Base-by-base conservation (phyloP, 768 basidiomycete genomes). In the Tulasnella sp. region DNA sequence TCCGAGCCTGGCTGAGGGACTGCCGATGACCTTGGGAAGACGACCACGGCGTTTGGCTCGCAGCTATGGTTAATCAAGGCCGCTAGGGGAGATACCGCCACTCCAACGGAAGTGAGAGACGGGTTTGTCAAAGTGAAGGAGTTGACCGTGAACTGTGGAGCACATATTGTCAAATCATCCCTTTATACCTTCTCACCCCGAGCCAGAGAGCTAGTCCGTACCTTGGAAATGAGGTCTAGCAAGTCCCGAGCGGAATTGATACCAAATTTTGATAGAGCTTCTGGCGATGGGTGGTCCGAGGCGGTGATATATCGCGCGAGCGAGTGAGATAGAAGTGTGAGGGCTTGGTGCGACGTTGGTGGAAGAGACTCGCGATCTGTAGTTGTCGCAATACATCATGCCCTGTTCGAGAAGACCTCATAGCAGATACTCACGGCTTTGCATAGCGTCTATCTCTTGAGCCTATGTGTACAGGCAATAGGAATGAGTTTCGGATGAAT, bases 51-150 rank as follows among this genome's bases (percentile, higher is more conserved):
- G 84, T 98, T 97, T 0, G 95, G 95, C 31, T 90, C 89, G 84
- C 96, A 97, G 0, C 93, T 94, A 84, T 98, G 96, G 84, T 98
- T 98, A 80, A 94, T 89, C 16, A 98, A 87, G 0, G 96, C 96
- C 5, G 93, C 86, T 0, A 90, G 83, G 0, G 97, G 96, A 0
- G 94, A 94, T 20, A 97, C 89, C n/a, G 93, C 91, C 2, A 92
- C 92, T 8, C 97, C 97, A 48, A 98, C 88, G 0, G 96, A 93
- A 2, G 91, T 89, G 22, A 99, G 87, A 5, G 93, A 89, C 0
- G 94, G 91, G 0, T 93, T 90, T 0, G 96, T 93, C 14, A 98
- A 86, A 0, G 96, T 93, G 84, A 98, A 94, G 0, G 97, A 93
- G 85, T 99, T 99, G 9, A 95, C 94, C 14, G 91, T 90, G 84